These are phyloP conservation scores for Esteya vermicola DNA, from an alignment of 2,329 filamentous ascomycete genomes.

Conservation along the genomic window DNA sequence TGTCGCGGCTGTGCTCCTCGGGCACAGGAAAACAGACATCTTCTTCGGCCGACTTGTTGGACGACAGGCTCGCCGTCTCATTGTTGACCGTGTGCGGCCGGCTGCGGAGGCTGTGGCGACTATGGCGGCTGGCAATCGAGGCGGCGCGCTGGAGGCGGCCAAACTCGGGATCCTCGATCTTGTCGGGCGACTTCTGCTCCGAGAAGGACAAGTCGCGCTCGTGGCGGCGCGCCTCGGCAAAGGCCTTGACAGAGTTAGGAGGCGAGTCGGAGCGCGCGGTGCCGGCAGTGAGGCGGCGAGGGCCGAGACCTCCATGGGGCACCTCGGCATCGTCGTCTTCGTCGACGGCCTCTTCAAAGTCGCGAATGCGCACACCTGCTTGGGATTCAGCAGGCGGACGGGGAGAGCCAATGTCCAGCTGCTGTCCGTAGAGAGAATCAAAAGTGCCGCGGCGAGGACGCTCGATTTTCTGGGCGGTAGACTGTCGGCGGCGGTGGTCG, in stretches of 20 bases:
- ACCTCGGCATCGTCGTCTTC: slow-evolving; percentile 52
- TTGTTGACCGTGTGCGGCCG: slow-evolving; percentile 43
- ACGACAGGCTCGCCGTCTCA: slow-evolving; percentile 45
- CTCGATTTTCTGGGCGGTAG: slow-evolving; percentile 44
- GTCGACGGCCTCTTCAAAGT: slow-evolving; percentile 75
- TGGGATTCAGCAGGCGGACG: background rate
- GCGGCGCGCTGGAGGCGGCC: slow-evolving; percentile 53
- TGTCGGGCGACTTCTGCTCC: slow-evolving; percentile 24
- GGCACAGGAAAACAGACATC: slow-evolving; percentile 82
- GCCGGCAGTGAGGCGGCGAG: slow-evolving; percentile 42
- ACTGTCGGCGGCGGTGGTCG: slow-evolving; percentile 63
- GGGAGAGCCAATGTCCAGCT: slow-evolving; percentile 8
- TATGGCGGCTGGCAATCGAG: slow-evolving; percentile 48
- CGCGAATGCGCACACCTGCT: slow-evolving; percentile 45
- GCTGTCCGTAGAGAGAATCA: slow-evolving; percentile 48
- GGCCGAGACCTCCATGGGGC: slow-evolving; percentile 27
- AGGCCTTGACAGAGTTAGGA: slow-evolving; percentile 94
- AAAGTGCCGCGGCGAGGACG: slow-evolving; percentile 57
- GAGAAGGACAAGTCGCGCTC: slow-evolving; percentile 55
- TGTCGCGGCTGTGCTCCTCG: slow-evolving; percentile 51
- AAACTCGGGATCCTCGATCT: slow-evolving; percentile 26
- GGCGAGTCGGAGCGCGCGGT: slow-evolving; percentile 62
- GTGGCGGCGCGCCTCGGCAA: slow-evolving; percentile 77
- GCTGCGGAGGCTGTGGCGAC: slow-evolving; percentile 36
- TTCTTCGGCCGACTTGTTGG: slow-evolving; percentile 62